Percentiles rank a stretch among this genome's conserved stretches.
phyloP scores from a whole-genome alignment of 257 asterid species.

The Nicotiana undulata region DNA sequence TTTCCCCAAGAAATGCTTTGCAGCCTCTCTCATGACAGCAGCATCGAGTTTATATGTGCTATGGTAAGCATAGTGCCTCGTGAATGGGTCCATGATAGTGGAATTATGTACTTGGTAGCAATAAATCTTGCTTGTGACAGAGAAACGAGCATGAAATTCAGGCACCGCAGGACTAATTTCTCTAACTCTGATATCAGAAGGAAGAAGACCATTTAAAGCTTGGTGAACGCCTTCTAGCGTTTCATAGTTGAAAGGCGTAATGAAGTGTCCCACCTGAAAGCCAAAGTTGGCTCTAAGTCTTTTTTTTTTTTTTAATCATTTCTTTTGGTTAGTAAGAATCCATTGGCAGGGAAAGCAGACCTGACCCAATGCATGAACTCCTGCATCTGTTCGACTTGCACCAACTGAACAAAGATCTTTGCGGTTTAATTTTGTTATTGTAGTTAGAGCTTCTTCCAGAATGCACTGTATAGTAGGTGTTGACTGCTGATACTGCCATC shows the following conservation, averaged over 20 bases:
- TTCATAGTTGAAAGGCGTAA: slow-evolving; percentile 72
- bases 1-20: slow-evolving; percentile 59
- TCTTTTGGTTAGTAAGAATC: not conserved
- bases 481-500: slow-evolving; percentile 86
- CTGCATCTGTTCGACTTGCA: slow-evolving; percentile 91
- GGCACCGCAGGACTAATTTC: slow-evolving; percentile 65
- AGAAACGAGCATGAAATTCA: slow-evolving; percentile 92
- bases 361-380: slow-evolving; percentile 97
- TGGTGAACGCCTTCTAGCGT: slow-evolving; percentile 56
- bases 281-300: slow-evolving; percentile 13
- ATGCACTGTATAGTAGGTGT: slow-evolving; percentile 74
- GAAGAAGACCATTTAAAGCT: slow-evolving; percentile 76
- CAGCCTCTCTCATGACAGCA: slow-evolving; percentile 65
- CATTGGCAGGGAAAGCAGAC: slow-evolving; percentile 31
- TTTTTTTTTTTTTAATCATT: not conserved
- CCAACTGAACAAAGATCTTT: slow-evolving; percentile 61
- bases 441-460: slow-evolving; percentile 62
- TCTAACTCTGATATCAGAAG: slow-evolving; percentile 66
- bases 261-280: slow-evolving; percentile 73
- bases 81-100: slow-evolving; percentile 73
- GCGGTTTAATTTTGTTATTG: slow-evolving; percentile 54
- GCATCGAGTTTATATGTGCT: slow-evolving; percentile 60
- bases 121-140: slow-evolving; percentile 72
- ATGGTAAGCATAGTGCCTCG: slow-evolving; percentile 67
- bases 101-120: slow-evolving; percentile 65